These are phyloP conservation scores for Ceriops decandra DNA, from an alignment of 345 rosid genomes.

Conservation along the genomic window DNA sequence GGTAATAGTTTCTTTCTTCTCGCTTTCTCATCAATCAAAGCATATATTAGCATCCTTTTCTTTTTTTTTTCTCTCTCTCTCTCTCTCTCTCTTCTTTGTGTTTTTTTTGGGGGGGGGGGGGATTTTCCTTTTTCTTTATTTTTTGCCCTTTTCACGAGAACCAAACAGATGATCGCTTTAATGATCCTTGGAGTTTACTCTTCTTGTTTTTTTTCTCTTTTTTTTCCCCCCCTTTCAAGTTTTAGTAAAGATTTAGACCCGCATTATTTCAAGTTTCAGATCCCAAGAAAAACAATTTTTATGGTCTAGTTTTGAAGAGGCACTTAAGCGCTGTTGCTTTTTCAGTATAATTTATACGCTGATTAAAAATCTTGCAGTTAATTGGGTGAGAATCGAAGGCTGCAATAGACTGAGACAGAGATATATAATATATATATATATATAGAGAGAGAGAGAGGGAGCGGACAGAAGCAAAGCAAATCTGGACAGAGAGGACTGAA, in stretches of 20 bases:
- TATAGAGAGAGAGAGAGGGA: not conserved
- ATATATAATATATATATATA: no score
- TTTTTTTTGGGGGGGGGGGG: not conserved
- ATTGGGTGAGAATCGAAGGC: not conserved
- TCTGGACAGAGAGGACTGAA: constrained; percentile 3
- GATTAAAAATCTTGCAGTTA: constrained; percentile 7
- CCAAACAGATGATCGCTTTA: constrained; percentile 27
- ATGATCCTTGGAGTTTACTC: not conserved
- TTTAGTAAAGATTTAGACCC: not conserved
- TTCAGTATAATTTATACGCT: not conserved
- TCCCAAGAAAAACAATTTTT: not conserved
- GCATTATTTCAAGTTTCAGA: not conserved
- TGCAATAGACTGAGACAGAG: not conserved
- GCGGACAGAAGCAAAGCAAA: not conserved
- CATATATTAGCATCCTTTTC: not conserved
- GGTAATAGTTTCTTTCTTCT: constrained; percentile 1
- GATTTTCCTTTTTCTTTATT: not conserved
- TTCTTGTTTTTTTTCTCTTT: not conserved
- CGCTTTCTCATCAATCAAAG: not conserved
- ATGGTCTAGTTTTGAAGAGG: not conserved
- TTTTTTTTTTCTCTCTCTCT: not conserved
- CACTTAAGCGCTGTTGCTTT: not conserved
- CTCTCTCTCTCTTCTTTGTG: not conserved
- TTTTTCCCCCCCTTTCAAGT: not conserved
- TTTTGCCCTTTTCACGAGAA: constrained; percentile 21